Base-by-base conservation (phyloP, 1,139 yeast species). In the Protomyces inouyei region DNA sequence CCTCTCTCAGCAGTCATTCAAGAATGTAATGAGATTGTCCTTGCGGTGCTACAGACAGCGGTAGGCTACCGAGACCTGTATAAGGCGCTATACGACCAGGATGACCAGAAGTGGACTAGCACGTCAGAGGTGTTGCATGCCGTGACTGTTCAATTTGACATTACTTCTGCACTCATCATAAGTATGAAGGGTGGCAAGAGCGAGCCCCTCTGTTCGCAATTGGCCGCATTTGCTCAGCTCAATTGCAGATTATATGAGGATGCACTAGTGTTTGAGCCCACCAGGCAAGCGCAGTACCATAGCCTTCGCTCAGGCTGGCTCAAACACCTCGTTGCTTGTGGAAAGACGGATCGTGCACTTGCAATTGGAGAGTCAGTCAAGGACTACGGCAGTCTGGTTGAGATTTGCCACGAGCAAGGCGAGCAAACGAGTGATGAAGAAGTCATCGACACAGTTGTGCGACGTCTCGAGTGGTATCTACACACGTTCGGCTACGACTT, bases 381-480 rank as follows among this genome's bases (percentile, higher is more conserved):
- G 28, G 96, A 90, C 72, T 81, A 87, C 70, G 77, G 82, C 25
- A 83, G 92, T 0, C 76, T 91, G 54, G 87, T 85, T 0, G 83
- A 82, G 67, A 82, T 90, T 65, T 69, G 71, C 55, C 67, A 67
- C 28, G 69, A 68, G 40, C 63, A 57, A 21, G 57, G 55, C 8
- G 67, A 64, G 53, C 60, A 57, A n/a, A 59, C 56, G 28, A 37
- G 55, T 9, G 69, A 66, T n/a, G 64, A 72, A n/a, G 74, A 74
- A 28, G 73, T 76, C 8, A 72, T 71, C 1, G 68, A 65, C 4
- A 66, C 68, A 10, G 67, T 76, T 12, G 69, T 72, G 37, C 70
- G 74, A 53, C 77, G 77, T 64, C 83, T 87, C 67, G 78, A 78
- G 40, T 75, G 76, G 51, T 88, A 83, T 72, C 83, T 90, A 71